A percentile compares a stretch with the other conserved stretches of the same genome.
phyloP scores from a whole-genome alignment of 2,329 filamentous ascomycete genomes.

The Calonectria fujianensis region DNA sequence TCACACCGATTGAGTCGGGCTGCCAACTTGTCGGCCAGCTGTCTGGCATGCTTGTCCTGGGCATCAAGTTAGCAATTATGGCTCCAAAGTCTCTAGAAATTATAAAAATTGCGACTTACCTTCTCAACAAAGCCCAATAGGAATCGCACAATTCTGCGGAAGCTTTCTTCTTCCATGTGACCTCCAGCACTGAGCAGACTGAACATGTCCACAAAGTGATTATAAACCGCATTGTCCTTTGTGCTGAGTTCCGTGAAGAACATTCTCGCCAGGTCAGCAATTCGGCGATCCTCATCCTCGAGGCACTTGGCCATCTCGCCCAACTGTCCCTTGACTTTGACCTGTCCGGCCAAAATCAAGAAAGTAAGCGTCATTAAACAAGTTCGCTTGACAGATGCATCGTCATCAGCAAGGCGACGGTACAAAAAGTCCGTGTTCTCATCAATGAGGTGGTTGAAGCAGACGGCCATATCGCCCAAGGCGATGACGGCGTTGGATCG shows the following conservation, averaged over 20 bases:
- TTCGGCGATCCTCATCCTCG: constrained; percentile 95
- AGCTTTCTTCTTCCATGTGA: constrained; percentile 87
- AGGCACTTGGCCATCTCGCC: constrained; percentile 99
- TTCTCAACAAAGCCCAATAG: constrained; percentile 97
- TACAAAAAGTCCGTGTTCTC: constrained; percentile 99
- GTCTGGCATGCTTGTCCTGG: constrained; percentile 97
- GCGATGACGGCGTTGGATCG: constrained; percentile 98
- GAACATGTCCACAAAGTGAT: constrained; percentile 99
- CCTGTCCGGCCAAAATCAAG: constrained; percentile 95
- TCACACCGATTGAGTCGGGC: constrained; percentile 90
- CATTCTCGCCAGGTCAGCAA: constrained; percentile 95
- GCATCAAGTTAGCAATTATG: constrained; percentile 47
- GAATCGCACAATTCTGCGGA: constrained; percentile 93
- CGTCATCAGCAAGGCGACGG: constrained; percentile 90
- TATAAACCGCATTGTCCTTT: constrained; percentile 99
- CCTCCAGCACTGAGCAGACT: constrained; percentile 90
- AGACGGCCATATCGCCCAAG: constrained; percentile 98
- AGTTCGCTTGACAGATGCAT: constrained; percentile 94
- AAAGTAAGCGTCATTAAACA: constrained; percentile 99
- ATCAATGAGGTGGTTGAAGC: constrained; percentile 99
- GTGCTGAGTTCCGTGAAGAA: constrained; percentile 98
- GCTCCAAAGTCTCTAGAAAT: background rate
- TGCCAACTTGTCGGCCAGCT: constrained; percentile 93
- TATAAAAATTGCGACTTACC: constrained; percentile 70
- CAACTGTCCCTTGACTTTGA: constrained; percentile 99